Evolutionary conservation across 2,329 filamentous ascomycete species (phyloP).

Genomic region (Neophaeococcomyces aloes): DNA sequence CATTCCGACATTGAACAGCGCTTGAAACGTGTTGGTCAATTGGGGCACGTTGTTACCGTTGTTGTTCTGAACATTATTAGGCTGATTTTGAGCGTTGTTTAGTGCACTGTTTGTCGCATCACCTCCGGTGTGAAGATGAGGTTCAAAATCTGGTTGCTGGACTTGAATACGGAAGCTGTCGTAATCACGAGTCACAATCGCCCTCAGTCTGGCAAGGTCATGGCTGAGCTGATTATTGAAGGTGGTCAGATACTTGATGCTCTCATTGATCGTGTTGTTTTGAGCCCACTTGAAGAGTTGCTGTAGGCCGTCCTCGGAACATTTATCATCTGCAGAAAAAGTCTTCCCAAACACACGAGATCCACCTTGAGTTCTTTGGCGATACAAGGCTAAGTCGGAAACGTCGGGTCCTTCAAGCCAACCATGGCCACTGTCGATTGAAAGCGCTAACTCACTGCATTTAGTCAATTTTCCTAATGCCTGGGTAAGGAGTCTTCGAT

Average conservation of each 20-base stretch:
- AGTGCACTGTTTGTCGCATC: not conserved
- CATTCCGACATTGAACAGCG: not conserved
- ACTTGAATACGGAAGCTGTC: slow-evolving; percentile 14
- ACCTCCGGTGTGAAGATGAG: slow-evolving; percentile 5
- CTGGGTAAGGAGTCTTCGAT: slow-evolving; percentile 23
- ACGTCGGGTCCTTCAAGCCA: slow-evolving; percentile 55
- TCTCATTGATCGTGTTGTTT: slow-evolving; percentile 19
- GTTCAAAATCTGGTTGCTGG: slow-evolving; percentile 11
- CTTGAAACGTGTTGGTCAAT: not conserved
- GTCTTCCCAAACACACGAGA: slow-evolving; percentile 38
- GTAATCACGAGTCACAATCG: slow-evolving; percentile 11
- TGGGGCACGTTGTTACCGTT: not conserved
- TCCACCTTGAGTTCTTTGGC: slow-evolving; percentile 30
- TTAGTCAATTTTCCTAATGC: slow-evolving; percentile 48
- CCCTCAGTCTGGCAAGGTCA: not conserved
- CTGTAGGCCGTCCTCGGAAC: slow-evolving; percentile 14
- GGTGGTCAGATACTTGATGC: slow-evolving; percentile 10
- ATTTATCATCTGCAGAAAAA: slow-evolving; percentile 28
- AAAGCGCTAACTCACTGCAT: slow-evolving; percentile 55
- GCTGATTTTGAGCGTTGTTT: not conserved
- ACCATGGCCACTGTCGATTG: slow-evolving; percentile 56
- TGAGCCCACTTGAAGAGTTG: slow-evolving; percentile 21
- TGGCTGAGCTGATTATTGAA: not conserved
- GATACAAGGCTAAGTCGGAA: slow-evolving; percentile 38
- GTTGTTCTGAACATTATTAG: not conserved